phyloP scores from a whole-genome alignment of 495 filamentous ascomycete species.

The Cercophora samala region DNA sequence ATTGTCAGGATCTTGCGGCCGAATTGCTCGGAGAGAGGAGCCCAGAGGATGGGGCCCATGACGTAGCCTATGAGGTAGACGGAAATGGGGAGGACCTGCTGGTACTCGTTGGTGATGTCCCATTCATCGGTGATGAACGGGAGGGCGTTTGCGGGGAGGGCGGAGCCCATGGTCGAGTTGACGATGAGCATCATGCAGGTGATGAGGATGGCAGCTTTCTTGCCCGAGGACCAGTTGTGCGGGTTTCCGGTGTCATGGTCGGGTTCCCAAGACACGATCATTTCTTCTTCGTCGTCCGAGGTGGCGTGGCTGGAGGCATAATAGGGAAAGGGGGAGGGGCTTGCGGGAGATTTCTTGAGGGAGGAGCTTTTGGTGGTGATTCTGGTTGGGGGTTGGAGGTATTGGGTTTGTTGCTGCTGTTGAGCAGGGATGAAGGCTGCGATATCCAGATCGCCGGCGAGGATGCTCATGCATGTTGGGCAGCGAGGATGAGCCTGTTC shows the following conservation, averaged over 20 bases:
- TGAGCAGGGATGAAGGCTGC: neutral
- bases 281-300: slow-evolving; percentile 25
- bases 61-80: slow-evolving; percentile 61
- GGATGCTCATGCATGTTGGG: slow-evolving; percentile 4
- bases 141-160: slow-evolving; percentile 62
- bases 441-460: neutral
- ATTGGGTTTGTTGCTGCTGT: neutral
- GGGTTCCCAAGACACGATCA: slow-evolving; percentile 46
- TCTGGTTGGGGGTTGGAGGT: neutral
- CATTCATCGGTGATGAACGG: slow-evolving; percentile 57
- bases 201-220: slow-evolving; percentile 56
- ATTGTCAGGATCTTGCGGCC: slow-evolving; percentile 63
- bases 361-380: neutral
- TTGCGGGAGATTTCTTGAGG: slow-evolving; percentile 15
- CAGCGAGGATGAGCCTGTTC: neutral
- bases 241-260: slow-evolving; percentile 52
- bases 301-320: slow-evolving; percentile 11
- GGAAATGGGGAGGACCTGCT: slow-evolving; percentile 69
- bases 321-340: neutral
- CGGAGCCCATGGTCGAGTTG: slow-evolving; percentile 71
- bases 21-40: slow-evolving; percentile 67
- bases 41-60: slow-evolving; percentile 54
- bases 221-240: slow-evolving; percentile 55
- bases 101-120: slow-evolving; percentile 51
- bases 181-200: slow-evolving; percentile 61